Conservation (phyloP, 2,329 filamentous ascomycete genomes). For the Peltaster fructicola region DNA sequence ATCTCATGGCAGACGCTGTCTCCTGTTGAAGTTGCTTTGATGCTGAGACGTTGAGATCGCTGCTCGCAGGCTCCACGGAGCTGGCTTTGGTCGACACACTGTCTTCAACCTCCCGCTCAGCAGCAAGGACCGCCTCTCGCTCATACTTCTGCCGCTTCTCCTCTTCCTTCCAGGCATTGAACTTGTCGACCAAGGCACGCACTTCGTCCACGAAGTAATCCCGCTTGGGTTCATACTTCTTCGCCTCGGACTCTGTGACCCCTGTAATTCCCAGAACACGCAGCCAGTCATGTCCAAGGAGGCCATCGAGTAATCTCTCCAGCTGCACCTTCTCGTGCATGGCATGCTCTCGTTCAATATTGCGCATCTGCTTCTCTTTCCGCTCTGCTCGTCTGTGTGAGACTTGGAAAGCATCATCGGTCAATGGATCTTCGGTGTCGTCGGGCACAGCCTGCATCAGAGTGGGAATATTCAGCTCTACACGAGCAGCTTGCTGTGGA, state of each 20-base stretch:
- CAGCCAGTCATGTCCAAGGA: constrained; percentile 86
- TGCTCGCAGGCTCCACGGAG: constrained; percentile 40
- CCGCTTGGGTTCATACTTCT: constrained; percentile 70
- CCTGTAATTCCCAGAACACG: constrained; percentile 77
- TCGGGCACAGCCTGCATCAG: constrained; percentile 14
- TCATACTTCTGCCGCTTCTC: constrained; percentile 69
- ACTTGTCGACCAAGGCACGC: constrained; percentile 67
- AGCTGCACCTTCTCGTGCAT: constrained; percentile 50
- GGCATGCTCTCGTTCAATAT: constrained; percentile 47
- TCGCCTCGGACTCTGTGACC: constrained; percentile 70
- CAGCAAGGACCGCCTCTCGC: constrained; percentile 44
- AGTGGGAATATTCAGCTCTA: constrained; percentile 2
- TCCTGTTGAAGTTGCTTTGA: constrained; percentile 63
- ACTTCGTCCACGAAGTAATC: constrained; percentile 74
- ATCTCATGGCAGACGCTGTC: constrained; percentile 36
- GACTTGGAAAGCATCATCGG: constrained; percentile 37
- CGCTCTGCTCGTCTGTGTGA: constrained; percentile 43
- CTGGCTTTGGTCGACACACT: constrained; percentile 9
- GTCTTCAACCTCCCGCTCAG: constrained; percentile 28
- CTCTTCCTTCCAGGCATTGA: constrained; percentile 70
- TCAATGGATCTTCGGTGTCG: constrained; percentile 34
- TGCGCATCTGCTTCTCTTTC: constrained; percentile 50
- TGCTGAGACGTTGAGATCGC: constrained; percentile 51
- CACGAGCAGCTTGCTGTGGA: neutral
- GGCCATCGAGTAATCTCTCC: constrained; percentile 56